phyloP scores from a whole-genome alignment of 164 flowering plant genomes.

The Vitis cinerea region DNA sequence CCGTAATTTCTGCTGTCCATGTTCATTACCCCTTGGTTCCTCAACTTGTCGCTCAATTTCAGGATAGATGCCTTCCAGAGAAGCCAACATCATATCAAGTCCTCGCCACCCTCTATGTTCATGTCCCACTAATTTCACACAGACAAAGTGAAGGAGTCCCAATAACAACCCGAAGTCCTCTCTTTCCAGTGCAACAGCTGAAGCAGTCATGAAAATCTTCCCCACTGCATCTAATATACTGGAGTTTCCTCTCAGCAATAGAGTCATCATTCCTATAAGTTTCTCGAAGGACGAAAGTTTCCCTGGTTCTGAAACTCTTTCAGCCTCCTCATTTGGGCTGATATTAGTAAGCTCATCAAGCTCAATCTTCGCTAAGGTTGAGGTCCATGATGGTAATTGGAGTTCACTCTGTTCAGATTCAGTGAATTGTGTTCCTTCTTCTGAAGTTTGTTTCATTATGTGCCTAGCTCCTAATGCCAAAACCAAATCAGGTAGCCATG shows the following conservation, averaged over 20 bases:
- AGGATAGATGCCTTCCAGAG: conserved; percentile 42
- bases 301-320: conserved; percentile 15
- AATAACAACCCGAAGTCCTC: conserved; percentile 51
- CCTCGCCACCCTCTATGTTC: conserved; percentile 49
- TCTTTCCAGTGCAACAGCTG: conserved; percentile 41
- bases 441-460: conserved; percentile 26
- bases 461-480: conserved; percentile 57
- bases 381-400: conserved; percentile 53
- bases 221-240: conserved; percentile 68
- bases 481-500: conserved; percentile 88
- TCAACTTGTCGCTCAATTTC: conserved; percentile 39
- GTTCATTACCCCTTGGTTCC: conserved; percentile 31
- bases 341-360: conserved; percentile 33
- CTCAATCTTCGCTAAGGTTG: conserved; percentile 55
- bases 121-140: conserved; percentile 46
- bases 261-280: conserved; percentile 42
- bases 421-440: conserved; percentile 13
- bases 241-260: conserved; percentile 38
- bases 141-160: conserved; percentile 70
- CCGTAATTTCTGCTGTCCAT: conserved; percentile 29
- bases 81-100: conserved; percentile 52
- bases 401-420: conserved; percentile 12
- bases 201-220: conserved; percentile 35
- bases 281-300: conserved; percentile 41
- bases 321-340: conserved; percentile 33